phyloP scores from a whole-genome alignment of 176 grass and related monocot genomes.

The Avena sativa region DNA sequence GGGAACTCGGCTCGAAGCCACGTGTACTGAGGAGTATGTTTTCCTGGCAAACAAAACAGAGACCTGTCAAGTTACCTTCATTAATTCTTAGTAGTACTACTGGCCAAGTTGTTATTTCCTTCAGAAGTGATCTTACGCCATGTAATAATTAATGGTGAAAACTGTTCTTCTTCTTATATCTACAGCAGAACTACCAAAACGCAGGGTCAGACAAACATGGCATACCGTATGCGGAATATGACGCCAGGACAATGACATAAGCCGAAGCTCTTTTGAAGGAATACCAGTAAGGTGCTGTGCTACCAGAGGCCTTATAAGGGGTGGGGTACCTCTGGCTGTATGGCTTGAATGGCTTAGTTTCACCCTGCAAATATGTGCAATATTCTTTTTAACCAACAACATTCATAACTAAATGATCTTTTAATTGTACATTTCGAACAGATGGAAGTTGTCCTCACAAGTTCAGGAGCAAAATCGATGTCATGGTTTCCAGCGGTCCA shows the following conservation, averaged over 20 bases:
- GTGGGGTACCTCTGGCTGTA: conserved; percentile 69
- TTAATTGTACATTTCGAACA: neutral
- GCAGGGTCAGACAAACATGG: neutral
- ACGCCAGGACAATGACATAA: conserved; percentile 79
- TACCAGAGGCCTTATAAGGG: conserved; percentile 75
- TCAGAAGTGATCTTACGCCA: neutral
- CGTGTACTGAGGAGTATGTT: conserved; percentile 81
- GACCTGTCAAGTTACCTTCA: no score
- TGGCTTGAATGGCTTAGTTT: conserved; percentile 81
- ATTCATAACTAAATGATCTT: conserved; percentile 9
- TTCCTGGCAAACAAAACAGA: conserved; percentile 54
- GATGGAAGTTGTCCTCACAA: conserved; percentile 56
- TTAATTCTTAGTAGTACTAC: neutral
- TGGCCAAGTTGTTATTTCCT: neutral
- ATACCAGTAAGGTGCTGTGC: conserved; percentile 85
- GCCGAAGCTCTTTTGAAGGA: conserved; percentile 88
- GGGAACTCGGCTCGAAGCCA: conserved; percentile 83
- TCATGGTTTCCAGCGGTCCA: conserved; percentile 97
- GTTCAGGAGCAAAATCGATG: conserved; percentile 79
- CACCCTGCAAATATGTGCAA: conserved; percentile 60
- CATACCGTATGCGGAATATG: conserved; percentile 91
- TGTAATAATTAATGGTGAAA: neutral
- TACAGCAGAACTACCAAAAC: neutral
- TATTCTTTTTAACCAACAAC: neutral
- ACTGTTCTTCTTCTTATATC: neutral